A percentile compares a stretch with the other conserved stretches of the same genome.
These are phyloP conservation scores for Coemansia sp. DNA, from an alignment of 192 early-diverging fungal genomes.

Conservation along the genomic window DNA sequence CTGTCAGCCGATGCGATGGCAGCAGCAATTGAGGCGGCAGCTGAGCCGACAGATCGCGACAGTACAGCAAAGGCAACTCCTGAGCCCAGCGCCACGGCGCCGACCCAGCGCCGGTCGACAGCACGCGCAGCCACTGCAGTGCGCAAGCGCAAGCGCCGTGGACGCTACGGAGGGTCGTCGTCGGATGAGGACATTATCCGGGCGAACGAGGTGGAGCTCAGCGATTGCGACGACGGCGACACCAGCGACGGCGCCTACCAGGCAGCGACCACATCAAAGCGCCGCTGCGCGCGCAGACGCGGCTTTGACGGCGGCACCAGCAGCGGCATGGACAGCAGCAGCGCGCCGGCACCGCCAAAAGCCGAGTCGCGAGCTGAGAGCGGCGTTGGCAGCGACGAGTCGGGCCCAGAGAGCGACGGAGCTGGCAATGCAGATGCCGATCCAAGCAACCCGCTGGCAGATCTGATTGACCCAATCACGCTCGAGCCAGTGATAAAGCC, in stretches of 20 bases:
- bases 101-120: conserved; percentile 10
- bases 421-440: conserved; percentile 32
- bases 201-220: conserved; percentile 55
- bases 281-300: conserved; percentile 33
- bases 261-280: conserved; percentile 29
- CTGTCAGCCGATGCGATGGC: conserved; percentile 16
- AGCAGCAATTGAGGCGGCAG: conserved; percentile 18
- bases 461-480: conserved; percentile 92
- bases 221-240: conserved; percentile 23
- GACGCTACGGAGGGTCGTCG: conserved; percentile 25
- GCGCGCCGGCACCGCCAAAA: conserved; percentile 41
- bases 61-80: background rate
- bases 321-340: conserved; percentile 48
- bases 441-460: conserved; percentile 80
- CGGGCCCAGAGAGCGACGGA: conserved; percentile 49
- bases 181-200: conserved; percentile 54
- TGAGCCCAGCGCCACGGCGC: background rate
- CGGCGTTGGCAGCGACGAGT: conserved; percentile 64
- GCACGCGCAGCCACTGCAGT: conserved; percentile 19
- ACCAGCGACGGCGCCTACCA: conserved; percentile 45
- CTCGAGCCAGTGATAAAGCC: conserved; percentile 86
- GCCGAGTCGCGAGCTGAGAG: conserved; percentile 57
- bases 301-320: conserved; percentile 43
- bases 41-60: conserved; percentile 25
- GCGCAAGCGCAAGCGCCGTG: conserved; percentile 53